Evolutionary conservation across 2,329 filamentous ascomycete genomes (phyloP).

Genomic region (Pseudogymnoascus sp.): DNA sequence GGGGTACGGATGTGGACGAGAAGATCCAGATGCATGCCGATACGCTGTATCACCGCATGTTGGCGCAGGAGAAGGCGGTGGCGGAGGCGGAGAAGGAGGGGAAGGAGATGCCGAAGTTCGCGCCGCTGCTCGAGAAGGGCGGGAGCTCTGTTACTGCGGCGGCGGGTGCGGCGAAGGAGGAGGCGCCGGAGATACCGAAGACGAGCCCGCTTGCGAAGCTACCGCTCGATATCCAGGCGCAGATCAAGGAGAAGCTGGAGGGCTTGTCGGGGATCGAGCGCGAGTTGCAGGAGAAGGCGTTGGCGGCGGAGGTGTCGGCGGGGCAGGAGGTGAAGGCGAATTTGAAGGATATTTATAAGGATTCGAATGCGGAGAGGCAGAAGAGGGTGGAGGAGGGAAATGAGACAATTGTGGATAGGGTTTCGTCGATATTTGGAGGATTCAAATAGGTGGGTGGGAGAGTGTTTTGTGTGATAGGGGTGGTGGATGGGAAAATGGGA

Average conservation of each 20-base stretch:
- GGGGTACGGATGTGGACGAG: conserved; percentile 63
- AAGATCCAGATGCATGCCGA: conserved; percentile 95
- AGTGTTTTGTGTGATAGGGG: neutral
- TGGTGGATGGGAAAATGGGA: neutral
- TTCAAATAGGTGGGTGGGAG: neutral
- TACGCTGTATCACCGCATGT: conserved; percentile 77
- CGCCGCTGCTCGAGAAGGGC: conserved; percentile 48
- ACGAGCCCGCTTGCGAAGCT: conserved; percentile 45
- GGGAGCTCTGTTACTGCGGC: conserved; percentile 56
- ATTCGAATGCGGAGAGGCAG: conserved; percentile 45
- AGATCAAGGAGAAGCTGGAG: conserved; percentile 47
- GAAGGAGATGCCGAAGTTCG: conserved; percentile 49
- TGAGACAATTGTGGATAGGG: conserved; percentile 35
- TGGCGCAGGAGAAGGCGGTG: conserved; percentile 70
- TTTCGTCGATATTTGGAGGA: conserved; percentile 25
- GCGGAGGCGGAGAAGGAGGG: conserved; percentile 59
- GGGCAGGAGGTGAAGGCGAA: conserved; percentile 50
- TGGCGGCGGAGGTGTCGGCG: conserved; percentile 53
- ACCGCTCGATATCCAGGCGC: conserved; percentile 41
- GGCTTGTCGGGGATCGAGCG: conserved; percentile 51
- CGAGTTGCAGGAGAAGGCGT: conserved; percentile 53
- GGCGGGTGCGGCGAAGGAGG: conserved; percentile 59
- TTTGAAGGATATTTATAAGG: conserved; percentile 46
- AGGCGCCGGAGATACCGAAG: conserved; percentile 47
- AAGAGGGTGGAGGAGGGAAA: conserved; percentile 47